Conservation (phyloP, 805 yeast species). For the Huiozyma naganishii region DNA sequence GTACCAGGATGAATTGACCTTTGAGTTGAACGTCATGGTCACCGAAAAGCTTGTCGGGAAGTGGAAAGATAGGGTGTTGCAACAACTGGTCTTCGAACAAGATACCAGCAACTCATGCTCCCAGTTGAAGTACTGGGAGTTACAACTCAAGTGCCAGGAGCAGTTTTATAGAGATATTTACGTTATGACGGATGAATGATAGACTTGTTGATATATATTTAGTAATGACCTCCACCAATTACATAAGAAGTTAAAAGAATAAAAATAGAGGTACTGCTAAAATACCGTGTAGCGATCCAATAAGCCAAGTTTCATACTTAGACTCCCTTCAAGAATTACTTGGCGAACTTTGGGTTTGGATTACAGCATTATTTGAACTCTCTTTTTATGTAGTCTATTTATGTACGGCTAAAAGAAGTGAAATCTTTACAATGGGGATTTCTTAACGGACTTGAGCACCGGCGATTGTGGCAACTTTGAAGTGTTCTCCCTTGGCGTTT, state of each 20-base stretch:
- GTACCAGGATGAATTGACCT: conserved; percentile 13
- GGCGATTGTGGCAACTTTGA: conserved; percentile 62
- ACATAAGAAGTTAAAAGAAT: not conserved
- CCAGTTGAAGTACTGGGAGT: conserved; percentile 21
- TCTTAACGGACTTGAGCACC: conserved; percentile 68
- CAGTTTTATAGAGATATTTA: conserved; percentile 16
- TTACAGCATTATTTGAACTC: too few relatives aligned
- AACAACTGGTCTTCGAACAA: conserved; percentile 14
- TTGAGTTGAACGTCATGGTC: conserved; percentile 12
- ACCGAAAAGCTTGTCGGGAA: conserved; percentile 15
- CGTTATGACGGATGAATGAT: conserved; percentile 1
- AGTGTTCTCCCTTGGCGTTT: conserved; percentile 66
- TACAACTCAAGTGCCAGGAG: conserved; percentile 15
- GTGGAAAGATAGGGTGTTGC: conserved; percentile 19
- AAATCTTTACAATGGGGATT: not conserved
- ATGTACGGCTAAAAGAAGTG: too few relatives aligned
- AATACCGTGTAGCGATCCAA: too few relatives aligned
- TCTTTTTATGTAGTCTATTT: too few relatives aligned
- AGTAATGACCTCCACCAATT: too few relatives aligned
- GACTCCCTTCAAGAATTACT: too few relatives aligned
- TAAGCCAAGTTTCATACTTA: too few relatives aligned
- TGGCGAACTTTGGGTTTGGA: too few relatives aligned
- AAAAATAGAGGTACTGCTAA: too few relatives aligned
- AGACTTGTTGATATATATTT: too few relatives aligned
- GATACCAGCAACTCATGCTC: conserved; percentile 17